Evolutionary conservation across 2,329 filamentous ascomycete genomes (phyloP).

Genomic region (Nothopassalora personata): DNA sequence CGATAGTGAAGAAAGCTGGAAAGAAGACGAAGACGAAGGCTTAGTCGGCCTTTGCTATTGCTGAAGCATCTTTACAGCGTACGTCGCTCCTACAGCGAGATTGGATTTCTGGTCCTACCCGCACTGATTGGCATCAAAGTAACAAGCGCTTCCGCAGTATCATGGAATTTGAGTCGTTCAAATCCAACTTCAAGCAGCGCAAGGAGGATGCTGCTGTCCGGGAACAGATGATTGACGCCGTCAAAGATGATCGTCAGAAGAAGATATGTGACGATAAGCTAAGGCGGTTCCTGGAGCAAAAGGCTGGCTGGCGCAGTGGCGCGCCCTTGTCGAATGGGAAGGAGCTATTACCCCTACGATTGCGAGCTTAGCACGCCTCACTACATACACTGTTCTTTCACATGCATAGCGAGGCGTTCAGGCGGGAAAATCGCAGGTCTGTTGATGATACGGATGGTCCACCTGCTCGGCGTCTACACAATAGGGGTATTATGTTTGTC

Average conservation of each 20-base stretch:
- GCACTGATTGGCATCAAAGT: neutral
- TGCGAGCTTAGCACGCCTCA: neutral
- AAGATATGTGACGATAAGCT: slow-evolving; percentile 12
- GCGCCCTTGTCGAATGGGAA: neutral
- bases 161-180: neutral
- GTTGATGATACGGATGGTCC: neutral
- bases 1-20: neutral
- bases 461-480: neutral
- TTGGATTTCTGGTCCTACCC: neutral
- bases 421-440: neutral
- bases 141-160: neutral
- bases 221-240: neutral
- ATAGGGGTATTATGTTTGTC: neutral
- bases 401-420: slow-evolving; percentile 10
- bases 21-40: slow-evolving; percentile 3
- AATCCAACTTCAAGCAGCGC: too few species aligned
- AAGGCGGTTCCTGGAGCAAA: slow-evolving; percentile 2
- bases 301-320: neutral
- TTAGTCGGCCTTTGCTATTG: slow-evolving; percentile 4
- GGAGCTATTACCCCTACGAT: neutral
- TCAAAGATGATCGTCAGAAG: neutral
- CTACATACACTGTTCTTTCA: neutral
- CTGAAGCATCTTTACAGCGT: neutral
- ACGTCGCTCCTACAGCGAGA: neutral
- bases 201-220: neutral